Conservation (phyloP, 768 basidiomycete genomes). For the Russula sp. region DNA sequence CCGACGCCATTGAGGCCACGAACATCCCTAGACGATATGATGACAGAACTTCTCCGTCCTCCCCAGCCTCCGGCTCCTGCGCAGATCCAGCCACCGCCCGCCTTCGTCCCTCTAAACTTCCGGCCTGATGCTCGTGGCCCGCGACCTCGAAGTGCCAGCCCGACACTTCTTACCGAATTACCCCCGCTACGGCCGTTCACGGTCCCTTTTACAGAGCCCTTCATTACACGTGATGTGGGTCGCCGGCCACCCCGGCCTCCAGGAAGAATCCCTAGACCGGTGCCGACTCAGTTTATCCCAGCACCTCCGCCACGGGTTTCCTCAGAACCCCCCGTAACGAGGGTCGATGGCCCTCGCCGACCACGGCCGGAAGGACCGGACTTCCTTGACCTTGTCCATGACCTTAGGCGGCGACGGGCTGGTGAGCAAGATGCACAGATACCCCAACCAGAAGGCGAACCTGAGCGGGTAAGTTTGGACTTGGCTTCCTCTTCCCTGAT, state of each 20-base stretch:
- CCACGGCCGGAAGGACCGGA: background rate
- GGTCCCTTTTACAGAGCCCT: constrained; percentile 12
- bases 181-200: constrained; percentile 28
- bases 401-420: background rate
- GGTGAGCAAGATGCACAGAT: background rate
- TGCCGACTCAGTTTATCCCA: background rate
- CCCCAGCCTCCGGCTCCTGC: constrained; percentile 36
- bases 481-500: too few species aligned
- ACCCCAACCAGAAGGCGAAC: background rate
- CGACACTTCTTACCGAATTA: constrained; percentile 30
- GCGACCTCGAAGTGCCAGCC: constrained; percentile 40
- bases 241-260: constrained; percentile 4
- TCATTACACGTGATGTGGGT: constrained; percentile 14
- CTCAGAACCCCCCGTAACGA: background rate
- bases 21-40: constrained; percentile 51
- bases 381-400: background rate
- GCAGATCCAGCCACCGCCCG: constrained; percentile 44
- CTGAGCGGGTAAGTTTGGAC: background rate
- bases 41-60: constrained; percentile 55
- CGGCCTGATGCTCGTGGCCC: constrained; percentile 39
- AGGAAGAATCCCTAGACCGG: background rate
- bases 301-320: background rate
- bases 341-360: background rate
- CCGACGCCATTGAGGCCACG: constrained; percentile 40
- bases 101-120: constrained; percentile 49